Base-by-base conservation (phyloP, 2,329 filamentous ascomycete species). In the Sclerotinia minor region DNA sequence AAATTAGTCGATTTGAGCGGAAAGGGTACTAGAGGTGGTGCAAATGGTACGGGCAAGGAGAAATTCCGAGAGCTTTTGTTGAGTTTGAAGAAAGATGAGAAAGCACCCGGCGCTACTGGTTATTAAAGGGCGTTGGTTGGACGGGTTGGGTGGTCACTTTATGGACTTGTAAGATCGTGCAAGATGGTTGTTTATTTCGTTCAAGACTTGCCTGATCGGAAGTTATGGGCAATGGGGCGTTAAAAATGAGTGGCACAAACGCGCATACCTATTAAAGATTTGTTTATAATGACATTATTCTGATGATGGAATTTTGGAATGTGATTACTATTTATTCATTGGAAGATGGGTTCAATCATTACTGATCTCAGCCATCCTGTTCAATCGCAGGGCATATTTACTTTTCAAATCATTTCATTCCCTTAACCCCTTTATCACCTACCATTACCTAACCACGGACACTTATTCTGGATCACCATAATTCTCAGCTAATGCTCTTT, bases 1-100 rank as follows among this genome's bases (percentile, higher is more conserved):
- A 99, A 98, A 83, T 80, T 99, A 74, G 94, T 98, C n/a, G 95
- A 99, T 80, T 81, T 99, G 72, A 97, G 92, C 76, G 95, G 95
- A 71, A 99, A 98, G 82, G 93, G 94, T 19, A 82, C 87, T 69
- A 91, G 89, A 80, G 94, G 94, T 68, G 94, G 94, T 76, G 93
- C 92, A 54, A 89, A 88, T 70, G 94, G 94, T 57, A 96, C 92
- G 70, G 94, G 94, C 75, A 99, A 99, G 85, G 92, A 96, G 79
- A 92, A 93, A 72, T 98, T 99, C 85, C 89, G 95, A 73, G 94
- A 98, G 81, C 77, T 98, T 77, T 82, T 99, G 75, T 80, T 94
- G 74, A 94, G 88, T 79, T 81, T 99, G 80, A 89, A 89, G 81
- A 97, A 97, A 83, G 95, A 99, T 74, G 91, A 97, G 81, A 96